Evolutionary conservation across 2,329 filamentous ascomycete species (phyloP), one percentile per base, ranked within the genome.

Genomic region (Pseudomassariella vexata): DNA sequence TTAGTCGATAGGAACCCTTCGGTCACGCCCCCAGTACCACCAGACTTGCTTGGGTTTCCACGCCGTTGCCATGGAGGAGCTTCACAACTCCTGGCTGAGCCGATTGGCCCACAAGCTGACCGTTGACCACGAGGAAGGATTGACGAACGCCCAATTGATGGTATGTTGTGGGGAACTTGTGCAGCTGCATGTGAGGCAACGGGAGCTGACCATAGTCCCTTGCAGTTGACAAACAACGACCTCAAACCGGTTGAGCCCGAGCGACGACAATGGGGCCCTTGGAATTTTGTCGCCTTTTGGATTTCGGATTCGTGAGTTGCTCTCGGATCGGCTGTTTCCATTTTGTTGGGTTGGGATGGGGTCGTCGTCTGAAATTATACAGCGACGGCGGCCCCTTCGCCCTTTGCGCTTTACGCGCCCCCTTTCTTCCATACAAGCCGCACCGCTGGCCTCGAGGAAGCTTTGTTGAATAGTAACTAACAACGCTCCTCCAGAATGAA

Each of bases 231-330:
- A 45, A 95, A 95, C 57, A 63, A 85, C 55, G 85, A 92, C 59
- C 68, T 92, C 42, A 88, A 86, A 54, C 68, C 78, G 49, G 86
- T 95, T 31, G 87, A 94, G 53, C 79, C 78, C 11, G 77, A 76
- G 42, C 76, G 86, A 36, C 78, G 89, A 34, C 76, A 85, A 72
- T 95, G 89, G 88, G 79, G 79, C 12, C 65, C 82, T 19, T 87
- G 83, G 77, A 94, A 94, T 58, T 95, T 88, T 53, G 82, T 94
- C 24, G 84, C 78, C 10, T 92, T 92, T 54, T 90, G 85, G 85
- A 73, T 92, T 49, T 82, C 84, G 19, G 85, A 90, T 59, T 83
- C 78, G 1, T 87, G n/a, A n/a, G n/a, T n/a, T n/a, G n/a, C n/a
- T n/a, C n/a, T n/a, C n/a, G n/a, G n/a, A n/a, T n/a, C n/a, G n/a